Percentiles rank a stretch among this genome's conserved stretches.
Evolutionary conservation across 2,329 filamentous ascomycete genomes (phyloP).

Genomic region (Fusarium stilboides): DNA sequence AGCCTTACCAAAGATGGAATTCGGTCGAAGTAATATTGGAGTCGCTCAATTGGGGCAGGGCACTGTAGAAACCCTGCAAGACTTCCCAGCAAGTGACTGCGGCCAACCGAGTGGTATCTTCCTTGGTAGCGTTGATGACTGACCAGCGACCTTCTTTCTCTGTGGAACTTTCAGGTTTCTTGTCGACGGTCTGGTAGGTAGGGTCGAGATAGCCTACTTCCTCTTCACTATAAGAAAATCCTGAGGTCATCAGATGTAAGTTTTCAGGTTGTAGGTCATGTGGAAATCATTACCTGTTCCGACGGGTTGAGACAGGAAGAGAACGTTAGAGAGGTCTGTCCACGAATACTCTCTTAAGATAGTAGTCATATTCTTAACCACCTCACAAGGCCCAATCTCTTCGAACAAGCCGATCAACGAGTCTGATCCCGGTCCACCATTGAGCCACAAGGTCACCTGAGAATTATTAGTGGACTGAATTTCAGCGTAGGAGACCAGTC

Average conservation of each 20-base stretch:
- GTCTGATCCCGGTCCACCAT: constrained; percentile 69
- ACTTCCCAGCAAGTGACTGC: constrained; percentile 30
- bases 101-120: constrained; percentile 19
- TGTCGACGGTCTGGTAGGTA: constrained; percentile 16
- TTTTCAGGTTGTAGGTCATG: too few species aligned
- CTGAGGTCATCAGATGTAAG: not conserved
- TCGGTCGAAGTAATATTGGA: constrained; percentile 23
- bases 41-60: constrained; percentile 15
- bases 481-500: not conserved
- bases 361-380: constrained; percentile 27
- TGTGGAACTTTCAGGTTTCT: constrained; percentile 3
- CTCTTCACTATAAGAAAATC: constrained; percentile 20
- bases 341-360: constrained; percentile 21
- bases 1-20: constrained; percentile 19
- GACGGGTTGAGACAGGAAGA: constrained; percentile 31
- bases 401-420: constrained; percentile 38
- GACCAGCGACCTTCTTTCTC: constrained; percentile 25
- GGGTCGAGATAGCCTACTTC: constrained; percentile 29
- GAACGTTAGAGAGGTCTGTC: constrained; percentile 27
- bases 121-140: constrained; percentile 15
- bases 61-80: constrained; percentile 28
- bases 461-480: not conserved
- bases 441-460: constrained; percentile 68
- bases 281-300: constrained; percentile 32
- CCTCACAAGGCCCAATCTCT: constrained; percentile 28